Base-by-base conservation (phyloP, 306 rosid species). In the Lathyrus oleraceus region DNA sequence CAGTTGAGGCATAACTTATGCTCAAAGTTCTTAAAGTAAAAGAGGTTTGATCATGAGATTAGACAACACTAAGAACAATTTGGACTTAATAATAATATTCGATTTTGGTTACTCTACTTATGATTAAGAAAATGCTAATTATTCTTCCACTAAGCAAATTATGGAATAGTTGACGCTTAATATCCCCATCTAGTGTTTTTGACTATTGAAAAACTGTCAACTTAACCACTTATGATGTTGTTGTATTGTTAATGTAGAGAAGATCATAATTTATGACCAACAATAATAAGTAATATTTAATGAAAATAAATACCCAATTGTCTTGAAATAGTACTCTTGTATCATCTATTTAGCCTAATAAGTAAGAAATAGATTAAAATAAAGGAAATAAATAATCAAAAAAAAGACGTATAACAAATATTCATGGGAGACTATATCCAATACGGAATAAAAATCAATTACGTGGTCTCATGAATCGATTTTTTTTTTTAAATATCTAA, bases 1-100 rank as follows among this genome's bases (percentile, higher is more conserved):
- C 52, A 59, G 2, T 9, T 70, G 25, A 10, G 14, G 38, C 17
- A 43, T 12, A 52, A 40, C 80, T 76, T 70, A 30, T 67, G 64
- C 60, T 36, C 23, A 66, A 15, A 39, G 56, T 36, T 45, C 21
- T 69, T 39, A 40, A 75, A 57, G 66, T 67, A 27, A 43, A 43
- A 64, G 56, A 59, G 62, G 76, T 36, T 62, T 78, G 76, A 30
- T 74, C 49, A 21, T 79, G 88, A 81, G 96, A 87, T 87, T 84
- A 82, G 91, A 87, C 91, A 72, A 84, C 94, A 90, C 87, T 63
- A 77, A 25, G 48, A 68, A 66, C 71, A 65, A 42, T 45, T 72
- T 72, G 23, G 57, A 52, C 48, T 76, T 62, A 20, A 54, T 61
- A 71, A 35, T 64, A 71, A 15, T 10, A 17, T 38, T 35, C 39